Base-by-base conservation (phyloP, 805 yeast genomes). In the Sugiyamaella americana region DNA sequence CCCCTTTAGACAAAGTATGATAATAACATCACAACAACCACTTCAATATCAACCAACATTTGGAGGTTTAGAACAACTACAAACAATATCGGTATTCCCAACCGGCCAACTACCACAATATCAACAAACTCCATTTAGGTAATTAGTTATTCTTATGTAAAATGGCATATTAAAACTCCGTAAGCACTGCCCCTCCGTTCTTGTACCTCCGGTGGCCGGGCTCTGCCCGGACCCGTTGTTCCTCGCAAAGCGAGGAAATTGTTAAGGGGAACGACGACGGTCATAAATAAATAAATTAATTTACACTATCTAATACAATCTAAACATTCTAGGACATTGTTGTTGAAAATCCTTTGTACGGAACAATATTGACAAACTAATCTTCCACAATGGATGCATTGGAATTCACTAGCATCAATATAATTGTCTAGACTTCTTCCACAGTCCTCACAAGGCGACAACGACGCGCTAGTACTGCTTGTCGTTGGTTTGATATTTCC, bases 31-130 rank as follows among this genome's bases (percentile, higher is more conserved):
- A 58, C 61, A 52, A 65, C 69, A 55, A 66, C 71, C 13, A 3
- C 13, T 32, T 4, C 36, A 34, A n/a, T 51, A 51, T 29, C 83
- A 78, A 57, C 74, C 78, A 1, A 82, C 87, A 1, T 84, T 87
- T 29, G 91, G 89, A 3, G 91, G 89, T 0, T 70, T 80, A 50
- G 89, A 84, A 58, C 67, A 68, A 43, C 61, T 82, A 38, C 82
- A 82, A 6, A 82, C 88, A 0, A 66, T 75, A 2, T 76, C 87
- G 2, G 84, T 81, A 5, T 84, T 82, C 56, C 87, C 86, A 0
- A 79, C 80, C 54, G 79, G 85, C 5, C 77, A 75, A 54, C 67
- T 65, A 10, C 20, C 5, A 13, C 37, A 35, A 35, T 11, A 11
- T 29, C 37, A 35, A 35, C 32, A 26, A 13, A 26, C 32, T 13